Conservation (phyloP, 345 rosid species). For the Draba incana region DNA sequence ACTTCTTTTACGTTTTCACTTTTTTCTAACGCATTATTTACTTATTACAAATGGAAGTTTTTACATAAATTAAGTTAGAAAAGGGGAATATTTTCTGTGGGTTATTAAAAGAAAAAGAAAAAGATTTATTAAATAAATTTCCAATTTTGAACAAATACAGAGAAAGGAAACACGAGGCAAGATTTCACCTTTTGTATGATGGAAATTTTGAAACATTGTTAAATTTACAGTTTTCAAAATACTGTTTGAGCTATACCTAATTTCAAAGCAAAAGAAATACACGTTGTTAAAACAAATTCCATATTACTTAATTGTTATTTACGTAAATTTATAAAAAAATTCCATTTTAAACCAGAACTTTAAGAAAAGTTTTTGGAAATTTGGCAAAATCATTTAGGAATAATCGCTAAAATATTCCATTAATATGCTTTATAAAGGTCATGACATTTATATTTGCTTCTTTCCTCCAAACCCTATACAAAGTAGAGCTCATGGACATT, state of each 20-base stretch:
- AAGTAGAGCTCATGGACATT: slow-evolving; percentile 20
- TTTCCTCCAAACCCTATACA: slow-evolving; percentile 1
- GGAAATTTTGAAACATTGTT: no score
- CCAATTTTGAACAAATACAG: background rate
- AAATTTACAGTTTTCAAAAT: background rate
- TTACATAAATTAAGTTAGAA: background rate
- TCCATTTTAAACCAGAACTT: background rate
- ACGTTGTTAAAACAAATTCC: background rate
- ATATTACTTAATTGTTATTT: background rate
- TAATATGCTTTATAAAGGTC: background rate
- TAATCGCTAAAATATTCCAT: background rate
- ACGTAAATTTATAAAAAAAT: background rate
- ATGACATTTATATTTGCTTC: background rate
- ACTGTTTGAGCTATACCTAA: background rate
- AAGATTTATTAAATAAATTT: no score
- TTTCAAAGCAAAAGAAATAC: no score
- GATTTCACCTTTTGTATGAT: background rate
- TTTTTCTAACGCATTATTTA: background rate
- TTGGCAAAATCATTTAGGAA: slow-evolving; percentile 7
- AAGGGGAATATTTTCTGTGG: background rate
- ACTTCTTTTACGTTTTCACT: no score
- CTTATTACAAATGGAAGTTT: background rate
- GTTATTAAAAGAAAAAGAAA: background rate
- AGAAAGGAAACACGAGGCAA: background rate
- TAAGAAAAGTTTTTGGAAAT: background rate